These are phyloP conservation scores for Chalciporus sp. DNA, from an alignment of 1,284 basidiomycete species.

Conservation along the genomic window DNA sequence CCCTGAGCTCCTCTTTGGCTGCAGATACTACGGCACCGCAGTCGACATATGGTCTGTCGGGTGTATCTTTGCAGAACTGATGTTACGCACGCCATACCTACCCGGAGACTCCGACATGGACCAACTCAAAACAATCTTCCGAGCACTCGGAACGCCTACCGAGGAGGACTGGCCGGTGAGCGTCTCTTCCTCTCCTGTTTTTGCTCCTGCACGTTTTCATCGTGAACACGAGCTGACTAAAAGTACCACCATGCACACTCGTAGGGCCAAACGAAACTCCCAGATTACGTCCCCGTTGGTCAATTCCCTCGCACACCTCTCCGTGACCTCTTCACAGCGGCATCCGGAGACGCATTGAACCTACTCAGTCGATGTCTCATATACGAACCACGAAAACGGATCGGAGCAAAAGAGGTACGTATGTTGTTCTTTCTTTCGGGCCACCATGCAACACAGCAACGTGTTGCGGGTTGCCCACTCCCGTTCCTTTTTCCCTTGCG, in stretches of 20 bases:
- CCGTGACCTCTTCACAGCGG: conserved; percentile 88
- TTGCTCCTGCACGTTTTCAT: background rate
- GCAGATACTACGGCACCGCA: conserved; percentile 83
- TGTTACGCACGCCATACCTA: conserved; percentile 92
- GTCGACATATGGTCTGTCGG: conserved; percentile 97
- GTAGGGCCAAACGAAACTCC: conserved; percentile 87
- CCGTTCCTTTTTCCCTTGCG: background rate
- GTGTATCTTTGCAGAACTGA: conserved; percentile 94
- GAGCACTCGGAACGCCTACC: conserved; percentile 92
- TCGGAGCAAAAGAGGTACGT: conserved; percentile 78
- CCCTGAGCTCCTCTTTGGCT: conserved; percentile 89
- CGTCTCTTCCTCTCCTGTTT: background rate
- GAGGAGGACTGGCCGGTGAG: conserved; percentile 95
- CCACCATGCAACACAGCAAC: background rate
- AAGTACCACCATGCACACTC: background rate
- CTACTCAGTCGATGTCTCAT: conserved; percentile 79
- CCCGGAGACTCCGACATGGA: conserved; percentile 96
- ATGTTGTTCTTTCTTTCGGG: conserved; percentile 6
- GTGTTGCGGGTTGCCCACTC: background rate
- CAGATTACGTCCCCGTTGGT: conserved; percentile 84
- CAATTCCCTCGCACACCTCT: conserved; percentile 84
- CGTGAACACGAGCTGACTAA: background rate
- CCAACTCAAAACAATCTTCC: conserved; percentile 93
- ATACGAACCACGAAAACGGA: conserved; percentile 86
- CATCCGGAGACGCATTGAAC: conserved; percentile 85